phyloP scores from a whole-genome alignment of 176 grass and related monocot genomes.

The Thinopyrum elongatum region DNA sequence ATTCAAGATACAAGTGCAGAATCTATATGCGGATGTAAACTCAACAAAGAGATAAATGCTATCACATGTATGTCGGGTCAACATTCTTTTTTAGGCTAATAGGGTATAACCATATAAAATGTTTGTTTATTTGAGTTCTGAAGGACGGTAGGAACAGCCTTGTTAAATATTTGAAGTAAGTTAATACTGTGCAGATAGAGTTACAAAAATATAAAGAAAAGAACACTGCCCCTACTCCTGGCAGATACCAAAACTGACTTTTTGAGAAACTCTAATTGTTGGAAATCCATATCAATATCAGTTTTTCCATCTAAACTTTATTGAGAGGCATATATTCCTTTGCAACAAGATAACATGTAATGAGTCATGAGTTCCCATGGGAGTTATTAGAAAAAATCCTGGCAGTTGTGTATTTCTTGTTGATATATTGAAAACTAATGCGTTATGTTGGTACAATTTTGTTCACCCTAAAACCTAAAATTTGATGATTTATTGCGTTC shows the following conservation, averaged over 20 bases:
- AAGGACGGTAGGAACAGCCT: not conserved
- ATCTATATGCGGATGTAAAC: constrained; percentile 13
- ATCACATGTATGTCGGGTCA: not conserved
- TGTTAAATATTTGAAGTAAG: not conserved
- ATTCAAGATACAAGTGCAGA: not conserved
- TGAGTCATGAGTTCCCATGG: constrained; percentile 2
- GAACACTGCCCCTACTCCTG: not conserved
- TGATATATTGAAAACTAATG: constrained; percentile 19
- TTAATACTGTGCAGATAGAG: not conserved
- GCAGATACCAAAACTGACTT: not conserved
- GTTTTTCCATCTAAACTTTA: not conserved
- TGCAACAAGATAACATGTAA: not conserved
- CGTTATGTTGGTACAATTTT: not conserved
- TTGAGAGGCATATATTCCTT: not conserved
- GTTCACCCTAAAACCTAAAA: constrained; percentile 4
- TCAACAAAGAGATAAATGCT: not conserved
- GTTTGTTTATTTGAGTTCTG: not conserved
- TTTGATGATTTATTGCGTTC: not conserved
- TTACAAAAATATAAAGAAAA: not conserved
- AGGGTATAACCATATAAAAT: not conserved
- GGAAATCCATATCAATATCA: not conserved
- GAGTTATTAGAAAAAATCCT: not conserved
- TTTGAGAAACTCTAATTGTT: constrained; percentile 2
- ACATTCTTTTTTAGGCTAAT: constrained; percentile 16
- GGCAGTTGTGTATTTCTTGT: not conserved